Evolutionary conservation across 139 green algal genomes (phyloP), one percentile per base, ranked within the genome.

Genomic region (Closterium sp.): DNA sequence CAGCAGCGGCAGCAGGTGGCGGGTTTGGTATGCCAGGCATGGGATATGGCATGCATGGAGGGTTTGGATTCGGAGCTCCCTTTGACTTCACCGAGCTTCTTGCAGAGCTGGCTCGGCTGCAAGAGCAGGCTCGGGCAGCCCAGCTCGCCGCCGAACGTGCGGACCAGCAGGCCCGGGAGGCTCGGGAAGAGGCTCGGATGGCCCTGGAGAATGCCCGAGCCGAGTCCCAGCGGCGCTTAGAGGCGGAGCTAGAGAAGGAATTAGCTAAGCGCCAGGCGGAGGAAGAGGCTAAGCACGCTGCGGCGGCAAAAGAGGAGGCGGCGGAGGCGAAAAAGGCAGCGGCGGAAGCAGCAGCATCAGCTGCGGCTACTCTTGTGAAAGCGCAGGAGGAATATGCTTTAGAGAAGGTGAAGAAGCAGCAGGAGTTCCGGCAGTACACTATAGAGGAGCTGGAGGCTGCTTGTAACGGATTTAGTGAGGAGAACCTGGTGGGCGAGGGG

Each of bases 401-500:
- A 89, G 32, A 89, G 30, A 8, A n/a, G 30, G 9, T 32, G 8
- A 32, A 55, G n/a, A 84, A 33, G 31, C 86, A 84, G 86, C 55
- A 76, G 55, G 86, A 84, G 32, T 91, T 88, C 89, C 34, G 64
- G 30, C 5, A 84, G n/a, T 91, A 91, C 34, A 30, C 66, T 33
- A 66, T 88, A 21, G 33, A 69, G 30, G 89, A 92, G 3, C 66
- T 92, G 5, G 33, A 83, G 89, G 89, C 89, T 23, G 89, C 89
- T 23, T 64, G 25, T 33, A 85, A 90, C 34, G 32, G 32, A 6
- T 92, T 92, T 10, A 33, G 32, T 33, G 55, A 33, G 43, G 89
- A 69, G 16, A 87, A 88, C n/a, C 85, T 92, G 85, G 33, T 92
- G 30, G 89, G 89, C 9, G 89, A 92, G 43, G 89, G 89, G 21